A percentile compares a stretch with the other conserved stretches of the same genome.
These are phyloP conservation scores for Neofusicoccum ribis DNA, from an alignment of 2,329 filamentous ascomycete genomes.

Conservation along the genomic window DNA sequence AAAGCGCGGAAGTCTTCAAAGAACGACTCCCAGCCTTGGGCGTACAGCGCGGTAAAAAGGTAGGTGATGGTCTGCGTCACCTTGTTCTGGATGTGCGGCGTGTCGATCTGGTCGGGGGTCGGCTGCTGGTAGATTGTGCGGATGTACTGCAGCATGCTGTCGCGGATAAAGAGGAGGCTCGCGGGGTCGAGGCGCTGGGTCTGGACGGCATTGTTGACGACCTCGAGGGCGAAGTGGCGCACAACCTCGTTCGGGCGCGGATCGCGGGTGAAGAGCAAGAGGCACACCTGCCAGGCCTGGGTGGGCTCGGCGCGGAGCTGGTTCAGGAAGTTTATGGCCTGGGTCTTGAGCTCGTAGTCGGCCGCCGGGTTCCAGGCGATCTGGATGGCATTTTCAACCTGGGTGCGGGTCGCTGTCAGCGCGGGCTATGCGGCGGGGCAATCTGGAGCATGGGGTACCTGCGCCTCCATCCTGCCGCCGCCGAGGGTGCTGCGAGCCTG, in stretches of 20 bases:
- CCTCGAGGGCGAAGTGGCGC: slow-evolving; percentile 84
- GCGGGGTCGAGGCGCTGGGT: slow-evolving; percentile 72
- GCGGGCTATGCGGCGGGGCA: neutral
- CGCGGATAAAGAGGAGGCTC: slow-evolving; percentile 74
- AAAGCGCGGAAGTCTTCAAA: slow-evolving; percentile 85
- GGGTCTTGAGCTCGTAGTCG: slow-evolving; percentile 69
- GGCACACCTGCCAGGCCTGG: slow-evolving; percentile 87
- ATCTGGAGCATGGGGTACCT: slow-evolving; percentile 10
- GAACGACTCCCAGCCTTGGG: slow-evolving; percentile 82
- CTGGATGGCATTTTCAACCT: slow-evolving; percentile 94
- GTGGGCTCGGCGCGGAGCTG: slow-evolving; percentile 79
- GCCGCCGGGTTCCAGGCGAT: slow-evolving; percentile 85
- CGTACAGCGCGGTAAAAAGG: slow-evolving; percentile 86
- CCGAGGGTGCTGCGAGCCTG: slow-evolving; percentile 14
- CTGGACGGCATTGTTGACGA: slow-evolving; percentile 89
- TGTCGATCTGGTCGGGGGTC: slow-evolving; percentile 62
- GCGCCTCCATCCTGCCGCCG: slow-evolving; percentile 21
- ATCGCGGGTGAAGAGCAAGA: slow-evolving; percentile 77
- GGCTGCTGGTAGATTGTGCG: slow-evolving; percentile 66
- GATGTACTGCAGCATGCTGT: slow-evolving; percentile 79
- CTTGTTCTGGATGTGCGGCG: slow-evolving; percentile 86
- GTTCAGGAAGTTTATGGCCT: slow-evolving; percentile 78
- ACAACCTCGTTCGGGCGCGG: slow-evolving; percentile 79
- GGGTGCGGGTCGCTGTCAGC: slow-evolving; percentile 2
- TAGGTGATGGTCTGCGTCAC: slow-evolving; percentile 93